A percentile compares a stretch with the other conserved stretches of the same genome.
phyloP scores from a whole-genome alignment of 352 stramenopile species.

The Globisporangium irregulare region DNA sequence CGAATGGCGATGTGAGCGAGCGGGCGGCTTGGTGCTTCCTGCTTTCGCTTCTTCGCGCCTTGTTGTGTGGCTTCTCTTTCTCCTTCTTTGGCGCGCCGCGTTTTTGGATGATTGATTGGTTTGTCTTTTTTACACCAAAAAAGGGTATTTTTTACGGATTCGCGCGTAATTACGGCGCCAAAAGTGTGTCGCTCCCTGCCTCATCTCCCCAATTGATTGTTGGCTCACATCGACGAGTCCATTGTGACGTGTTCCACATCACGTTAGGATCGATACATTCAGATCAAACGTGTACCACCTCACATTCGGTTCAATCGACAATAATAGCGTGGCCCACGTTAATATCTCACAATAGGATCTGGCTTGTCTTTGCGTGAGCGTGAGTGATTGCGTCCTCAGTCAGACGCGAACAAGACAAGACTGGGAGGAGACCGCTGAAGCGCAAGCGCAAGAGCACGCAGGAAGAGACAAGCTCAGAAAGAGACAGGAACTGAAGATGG shows the following conservation, averaged over 20 bases:
- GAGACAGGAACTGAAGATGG: constrained; percentile 11
- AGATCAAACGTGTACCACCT: background rate
- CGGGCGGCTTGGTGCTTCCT: background rate
- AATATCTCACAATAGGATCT: background rate
- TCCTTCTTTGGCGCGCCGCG: background rate
- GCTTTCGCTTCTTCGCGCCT: background rate
- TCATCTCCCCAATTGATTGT: background rate
- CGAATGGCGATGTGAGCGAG: constrained; percentile 17
- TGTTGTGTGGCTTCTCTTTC: constrained; percentile 2
- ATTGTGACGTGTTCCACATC: background rate
- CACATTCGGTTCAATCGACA: background rate
- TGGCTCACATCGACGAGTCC: background rate
- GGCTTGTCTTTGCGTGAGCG: constrained; percentile 3
- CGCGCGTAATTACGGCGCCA: constrained; percentile 5
- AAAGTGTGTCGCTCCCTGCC: background rate
- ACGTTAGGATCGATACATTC: background rate
- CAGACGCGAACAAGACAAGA: background rate
- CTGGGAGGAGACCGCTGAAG: background rate
- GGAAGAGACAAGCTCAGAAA: background rate
- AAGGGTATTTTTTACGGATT: background rate
- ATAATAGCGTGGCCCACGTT: constrained; percentile 1
- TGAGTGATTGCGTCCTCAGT: constrained; percentile 1
- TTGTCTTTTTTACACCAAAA: constrained; percentile 13
- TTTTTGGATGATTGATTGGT: constrained; percentile 14
- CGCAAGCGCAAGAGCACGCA: background rate